Evolutionary conservation across 495 filamentous ascomycete species (phyloP).

Genomic region (Aspergillus bridgeri): DNA sequence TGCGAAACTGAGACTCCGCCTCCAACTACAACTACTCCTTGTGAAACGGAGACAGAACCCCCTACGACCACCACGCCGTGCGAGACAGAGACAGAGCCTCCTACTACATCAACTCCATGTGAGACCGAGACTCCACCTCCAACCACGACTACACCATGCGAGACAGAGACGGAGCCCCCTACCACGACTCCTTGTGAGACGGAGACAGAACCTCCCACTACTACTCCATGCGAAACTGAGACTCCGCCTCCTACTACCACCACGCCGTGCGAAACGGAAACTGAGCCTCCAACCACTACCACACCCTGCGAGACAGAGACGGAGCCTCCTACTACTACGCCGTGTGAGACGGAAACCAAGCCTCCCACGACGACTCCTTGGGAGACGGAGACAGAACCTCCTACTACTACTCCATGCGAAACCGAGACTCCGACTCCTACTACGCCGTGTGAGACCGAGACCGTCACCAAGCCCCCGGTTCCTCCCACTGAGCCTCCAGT

Average conservation of each 20-base stretch:
- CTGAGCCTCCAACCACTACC: not conserved
- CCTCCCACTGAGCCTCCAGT: not conserved
- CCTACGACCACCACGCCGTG: not conserved
- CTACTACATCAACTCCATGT: not conserved
- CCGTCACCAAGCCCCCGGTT: not conserved
- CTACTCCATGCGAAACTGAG: not conserved
- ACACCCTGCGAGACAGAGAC: not conserved
- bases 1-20: not conserved
- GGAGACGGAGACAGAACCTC: not conserved
- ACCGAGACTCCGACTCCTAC: not conserved
- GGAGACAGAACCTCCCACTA: not conserved
- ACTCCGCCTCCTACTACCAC: not conserved
- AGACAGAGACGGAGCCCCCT: not conserved
- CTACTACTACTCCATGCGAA: not conserved
- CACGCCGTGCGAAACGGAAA: not conserved
- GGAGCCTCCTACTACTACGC: not conserved
- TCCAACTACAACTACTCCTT: not conserved
- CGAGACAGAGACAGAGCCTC: not conserved
- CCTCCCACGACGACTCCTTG: not conserved
- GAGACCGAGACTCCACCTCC: not conserved
- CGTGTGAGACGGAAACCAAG: not conserved
- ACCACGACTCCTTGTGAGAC: not conserved
- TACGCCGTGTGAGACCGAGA: not conserved
- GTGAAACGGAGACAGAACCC: not conserved
- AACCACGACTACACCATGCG: not conserved